Evolutionary conservation across 495 filamentous ascomycete genomes (phyloP), one percentile per base, ranked within the genome.

Genomic region (Podospora australis): DNA sequence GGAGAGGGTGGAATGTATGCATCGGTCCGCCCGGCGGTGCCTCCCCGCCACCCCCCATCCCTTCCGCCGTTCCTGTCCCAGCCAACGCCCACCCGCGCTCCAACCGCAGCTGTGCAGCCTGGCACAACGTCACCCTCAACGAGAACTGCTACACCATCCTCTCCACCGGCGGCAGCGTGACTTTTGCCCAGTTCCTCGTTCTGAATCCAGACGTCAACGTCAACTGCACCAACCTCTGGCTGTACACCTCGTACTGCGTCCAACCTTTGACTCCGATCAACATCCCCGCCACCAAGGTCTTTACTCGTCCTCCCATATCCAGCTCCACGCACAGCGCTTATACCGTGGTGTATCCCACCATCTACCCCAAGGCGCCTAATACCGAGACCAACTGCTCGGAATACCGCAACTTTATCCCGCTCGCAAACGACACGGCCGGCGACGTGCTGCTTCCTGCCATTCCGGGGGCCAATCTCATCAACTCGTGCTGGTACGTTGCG

Each of bases 191-290:
- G n/a, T n/a, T n/a, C n/a, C n/a, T n/a, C n/a, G n/a, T n/a, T n/a
- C n/a, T n/a, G n/a, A 69, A 67, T 29, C 47, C 59, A 1, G 44
- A 14, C 1, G 13, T 66, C 19, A 58, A 66, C 38, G 47, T 28
- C 5, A 64, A 65, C 36, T 68, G 61, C 53, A 68, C 63, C 1
- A 66, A 68, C 23, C 46, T 68, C 1, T 34, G 29, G 29, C 11
- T 13, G 9, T 10, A 34, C 29, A 34, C 29, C 11, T 10, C 29
- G 11, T 34, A 34, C 8, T 34, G 29, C 9, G 28, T 30, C 28
- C 7, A 30, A 13, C 28, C 28, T 8, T 7, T 30, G 1, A 13
- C 8, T 13, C 8, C 7, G 8, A 30, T 30, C 28, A 30, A 30
- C 28, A 30, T 30, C 8, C 13, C 7, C 28, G 13, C 8, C 28